Base-by-base conservation (phyloP, 202 grass and related monocot species). In the Schoenoplectus tabernaemontani region DNA sequence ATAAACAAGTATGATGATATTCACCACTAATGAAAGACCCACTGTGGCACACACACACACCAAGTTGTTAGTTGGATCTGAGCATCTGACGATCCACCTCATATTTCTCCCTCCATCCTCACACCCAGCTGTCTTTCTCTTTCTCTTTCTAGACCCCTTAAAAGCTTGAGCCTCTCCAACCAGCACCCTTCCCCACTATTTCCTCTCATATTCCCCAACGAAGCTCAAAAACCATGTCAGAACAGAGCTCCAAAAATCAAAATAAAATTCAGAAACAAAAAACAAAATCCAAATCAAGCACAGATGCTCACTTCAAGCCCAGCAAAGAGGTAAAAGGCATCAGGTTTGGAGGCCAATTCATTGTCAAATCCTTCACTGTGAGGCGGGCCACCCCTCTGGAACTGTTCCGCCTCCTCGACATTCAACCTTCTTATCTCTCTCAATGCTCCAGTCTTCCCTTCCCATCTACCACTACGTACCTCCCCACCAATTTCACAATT, bases 401-500 rank as follows among this genome's bases (percentile, higher is more conserved):
- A 83, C 86, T 96, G 24, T 87, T 96, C 10, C 92, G 96, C 5
- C 92, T 99, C 78, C 92, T 99, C 22, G 96, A 96, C 85, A 99
- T 99, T 84, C 90, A 90, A 66, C 90, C 92, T 64, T 87, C 96
- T 47, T 93, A 87, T 86, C 86, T 96, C 75, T 88, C 88, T 82
- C 92, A 92, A 88, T 90, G 90, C 83, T 89, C 82, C 81, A 86
- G 75, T 88, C 86, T 95, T 17, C 96, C 96, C 17, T 99, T 99
- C 86, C 90, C 88, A 56, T 99, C 96, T 24, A 91, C 92, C 64
- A 93, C 90, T 43, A 68, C 90, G 4, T 99, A 92, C 86, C 82
- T 99, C 69, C 96, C 96, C 37, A 99, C 96, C 59, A 96, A 91
- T 84, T 99, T 99, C 92, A 99, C 96, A 76, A 94, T 99, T 84